Percentiles rank a stretch among this genome's conserved stretches.
These are phyloP conservation scores for Wolfiporia cocos DNA, from an alignment of 1,284 basidiomycete genomes.

Conservation along the genomic window DNA sequence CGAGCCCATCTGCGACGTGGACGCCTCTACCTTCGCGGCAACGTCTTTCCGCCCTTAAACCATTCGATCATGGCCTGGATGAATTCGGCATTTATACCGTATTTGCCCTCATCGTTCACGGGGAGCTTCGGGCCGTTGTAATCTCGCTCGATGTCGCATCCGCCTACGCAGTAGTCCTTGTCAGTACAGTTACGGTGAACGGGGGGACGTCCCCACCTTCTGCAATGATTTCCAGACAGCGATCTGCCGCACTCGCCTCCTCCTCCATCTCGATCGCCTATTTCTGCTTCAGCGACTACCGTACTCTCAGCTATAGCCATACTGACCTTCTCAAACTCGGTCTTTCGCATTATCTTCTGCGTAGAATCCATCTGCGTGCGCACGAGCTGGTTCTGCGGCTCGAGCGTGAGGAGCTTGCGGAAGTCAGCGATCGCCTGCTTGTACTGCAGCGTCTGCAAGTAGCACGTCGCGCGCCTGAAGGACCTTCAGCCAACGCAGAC, in stretches of 20 bases:
- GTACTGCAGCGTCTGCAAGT: conserved; percentile 85
- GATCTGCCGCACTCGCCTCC: conserved; percentile 69
- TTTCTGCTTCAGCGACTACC: background rate
- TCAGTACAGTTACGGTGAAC: background rate
- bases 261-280: conserved; percentile 89
- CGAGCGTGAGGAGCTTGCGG: conserved; percentile 80
- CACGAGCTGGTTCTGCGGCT: conserved; percentile 83
- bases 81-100: conserved; percentile 73
- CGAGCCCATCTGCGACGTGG: background rate
- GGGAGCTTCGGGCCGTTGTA: conserved; percentile 68
- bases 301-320: background rate
- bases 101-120: conserved; percentile 52
- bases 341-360: conserved; percentile 82
- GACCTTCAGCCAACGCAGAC: background rate
- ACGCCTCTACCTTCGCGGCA: conserved; percentile 53
- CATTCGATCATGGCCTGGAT: conserved; percentile 83
- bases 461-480: conserved; percentile 81
- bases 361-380: conserved; percentile 82
- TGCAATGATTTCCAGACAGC: conserved; percentile 74
- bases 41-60: conserved; percentile 88
- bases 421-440: conserved; percentile 84
- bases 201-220: conserved; percentile 48
- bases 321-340: conserved; percentile 83
- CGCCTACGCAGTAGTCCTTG: conserved; percentile 37
- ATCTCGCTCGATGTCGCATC: conserved; percentile 62